Base-by-base conservation (phyloP, 345 rosid genomes). In the Excoecaria agallocha region DNA sequence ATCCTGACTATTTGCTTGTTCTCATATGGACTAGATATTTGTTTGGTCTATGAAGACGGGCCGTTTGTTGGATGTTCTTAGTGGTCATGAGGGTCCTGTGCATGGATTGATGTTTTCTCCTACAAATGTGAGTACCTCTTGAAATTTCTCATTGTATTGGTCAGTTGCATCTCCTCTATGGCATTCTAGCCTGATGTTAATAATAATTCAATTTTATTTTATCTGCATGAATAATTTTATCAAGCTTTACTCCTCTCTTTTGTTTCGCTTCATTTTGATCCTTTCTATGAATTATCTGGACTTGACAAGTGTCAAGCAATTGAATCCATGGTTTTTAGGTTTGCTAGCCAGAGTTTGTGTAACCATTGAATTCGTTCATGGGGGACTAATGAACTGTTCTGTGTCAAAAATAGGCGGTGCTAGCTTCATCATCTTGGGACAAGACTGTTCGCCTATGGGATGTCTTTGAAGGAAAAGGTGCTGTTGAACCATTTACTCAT, bases 41-140 rank as follows among this genome's bases (percentile, higher is more conserved):
- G 97, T 95, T 72, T 93, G 99, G 98, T 95, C 99, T n/a, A 93
- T 93, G 98, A 95, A 93, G 89, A 95, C 96, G 0, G 94, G 96
- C 73, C 93, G 94, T 59, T 86, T 95, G 72, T 86, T 93, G 87
- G 99, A 95, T 82, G 83, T 91, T 76, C 90, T 95, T 51, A 91
- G 93, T 49, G 97, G 96, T 77, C 99, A 95, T 84, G 99, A 90
- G 86, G 98, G 98, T 75, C 99, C 99, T 0, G 99, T 95, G 80
- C 98, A 93, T 74, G 98, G 98, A 1, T 80, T 95, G 84, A 84
- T 79, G 83, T 95, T 91, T 84, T 95, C 99, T 80, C 92, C 97
- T 45, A 77, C 90, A 62, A 91, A 78, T 85, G 98, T 95, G 82
- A 95, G 91, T 77, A 12, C 76, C 13, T 74, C 41, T 49, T 73